Evolutionary conservation across 2,329 filamentous ascomycete genomes (phyloP).

Genomic region (Cladophialophora psammophila): DNA sequence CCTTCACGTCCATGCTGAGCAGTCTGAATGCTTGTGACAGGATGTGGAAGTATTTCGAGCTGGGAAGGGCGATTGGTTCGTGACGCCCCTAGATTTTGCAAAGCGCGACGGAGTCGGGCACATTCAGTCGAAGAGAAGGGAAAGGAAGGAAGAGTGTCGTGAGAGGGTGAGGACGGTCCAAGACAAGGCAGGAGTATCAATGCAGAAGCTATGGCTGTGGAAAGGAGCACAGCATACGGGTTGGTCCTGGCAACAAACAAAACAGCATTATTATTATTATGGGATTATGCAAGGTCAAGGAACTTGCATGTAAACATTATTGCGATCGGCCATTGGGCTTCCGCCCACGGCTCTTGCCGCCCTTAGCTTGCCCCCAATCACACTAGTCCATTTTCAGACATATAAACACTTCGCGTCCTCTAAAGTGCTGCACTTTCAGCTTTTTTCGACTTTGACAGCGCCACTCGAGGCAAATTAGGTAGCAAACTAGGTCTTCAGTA

Average conservation of each 20-base stretch:
- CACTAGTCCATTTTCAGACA: background rate
- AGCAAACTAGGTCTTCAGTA: background rate
- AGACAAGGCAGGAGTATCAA: slow-evolving; percentile 33
- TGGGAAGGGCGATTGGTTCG: slow-evolving; percentile 2
- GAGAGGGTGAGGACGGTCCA: slow-evolving; percentile 32
- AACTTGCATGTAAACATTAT: slow-evolving; percentile 8
- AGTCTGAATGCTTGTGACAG: slow-evolving; percentile 9
- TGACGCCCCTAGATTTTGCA: slow-evolving; percentile 26
- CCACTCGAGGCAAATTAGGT: background rate
- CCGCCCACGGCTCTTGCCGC: slow-evolving; percentile 20
- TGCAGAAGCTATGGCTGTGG: slow-evolving; percentile 37
- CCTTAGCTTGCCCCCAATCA: background rate
- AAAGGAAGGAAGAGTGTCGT: slow-evolving; percentile 14
- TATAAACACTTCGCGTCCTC: slow-evolving; percentile 21
- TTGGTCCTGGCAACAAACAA: slow-evolving; percentile 33
- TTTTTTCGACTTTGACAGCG: background rate
- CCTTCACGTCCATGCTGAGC: slow-evolving; percentile 57
- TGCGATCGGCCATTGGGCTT: slow-evolving; percentile 1
- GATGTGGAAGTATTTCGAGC: slow-evolving; percentile 3
- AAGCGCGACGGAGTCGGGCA: slow-evolving; percentile 20
- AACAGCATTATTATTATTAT: slow-evolving; percentile 27
- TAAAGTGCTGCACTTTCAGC: background rate
- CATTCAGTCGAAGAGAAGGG: slow-evolving; percentile 29
- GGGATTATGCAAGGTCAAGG: slow-evolving; percentile 14
- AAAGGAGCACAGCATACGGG: slow-evolving; percentile 33